phyloP scores from a whole-genome alignment of 306 rosid genomes.

The Corylus americana region DNA sequence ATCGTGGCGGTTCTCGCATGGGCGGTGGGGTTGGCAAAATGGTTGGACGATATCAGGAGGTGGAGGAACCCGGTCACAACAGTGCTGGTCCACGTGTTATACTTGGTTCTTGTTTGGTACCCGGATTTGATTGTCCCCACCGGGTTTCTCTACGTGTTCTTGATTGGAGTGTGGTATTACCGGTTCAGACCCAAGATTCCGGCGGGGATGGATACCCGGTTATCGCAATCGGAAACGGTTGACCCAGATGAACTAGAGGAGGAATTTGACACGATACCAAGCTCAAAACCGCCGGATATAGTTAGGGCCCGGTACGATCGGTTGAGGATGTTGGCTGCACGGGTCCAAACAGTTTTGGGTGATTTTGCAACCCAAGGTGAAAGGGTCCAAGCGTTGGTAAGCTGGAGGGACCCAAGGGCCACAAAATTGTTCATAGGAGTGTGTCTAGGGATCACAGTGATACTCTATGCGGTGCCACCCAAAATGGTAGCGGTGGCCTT shows the following conservation, averaged over 20 bases:
- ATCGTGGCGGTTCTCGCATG: slow-evolving; percentile 87
- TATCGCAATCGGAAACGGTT: slow-evolving; percentile 73
- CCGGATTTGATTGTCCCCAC: slow-evolving; percentile 92
- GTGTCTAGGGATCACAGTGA: slow-evolving; percentile 42
- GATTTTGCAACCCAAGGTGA: slow-evolving; percentile 96
- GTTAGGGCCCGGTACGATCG: slow-evolving; percentile 74
- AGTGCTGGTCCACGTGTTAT: slow-evolving; percentile 69
- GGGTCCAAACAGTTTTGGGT: slow-evolving; percentile 92
- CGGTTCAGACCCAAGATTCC: slow-evolving; percentile 86
- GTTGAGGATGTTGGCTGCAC: slow-evolving; percentile 74
- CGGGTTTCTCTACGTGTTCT: slow-evolving; percentile 73
- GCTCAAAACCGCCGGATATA: slow-evolving; percentile 69
- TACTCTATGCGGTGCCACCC: slow-evolving; percentile 47
- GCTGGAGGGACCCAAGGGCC: slow-evolving; percentile 94
- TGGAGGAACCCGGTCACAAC: slow-evolving; percentile 86
- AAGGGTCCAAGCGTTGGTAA: slow-evolving; percentile 82
- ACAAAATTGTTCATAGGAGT: slow-evolving; percentile 56
- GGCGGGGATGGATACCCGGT: slow-evolving; percentile 81
- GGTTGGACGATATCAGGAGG: slow-evolving; percentile 78
- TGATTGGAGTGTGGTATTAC: slow-evolving; percentile 89
- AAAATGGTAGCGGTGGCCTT: slow-evolving; percentile 90
- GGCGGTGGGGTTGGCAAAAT: slow-evolving; percentile 81
- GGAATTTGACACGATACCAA: slow-evolving; percentile 88
- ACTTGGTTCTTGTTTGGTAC: slow-evolving; percentile 94
- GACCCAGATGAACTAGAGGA: slow-evolving; percentile 89